A percentile compares a stretch with the other conserved stretches of the same genome.
Conservation (phyloP, 2,329 filamentous ascomycete species). For the Colletotrichum sp. region DNA sequence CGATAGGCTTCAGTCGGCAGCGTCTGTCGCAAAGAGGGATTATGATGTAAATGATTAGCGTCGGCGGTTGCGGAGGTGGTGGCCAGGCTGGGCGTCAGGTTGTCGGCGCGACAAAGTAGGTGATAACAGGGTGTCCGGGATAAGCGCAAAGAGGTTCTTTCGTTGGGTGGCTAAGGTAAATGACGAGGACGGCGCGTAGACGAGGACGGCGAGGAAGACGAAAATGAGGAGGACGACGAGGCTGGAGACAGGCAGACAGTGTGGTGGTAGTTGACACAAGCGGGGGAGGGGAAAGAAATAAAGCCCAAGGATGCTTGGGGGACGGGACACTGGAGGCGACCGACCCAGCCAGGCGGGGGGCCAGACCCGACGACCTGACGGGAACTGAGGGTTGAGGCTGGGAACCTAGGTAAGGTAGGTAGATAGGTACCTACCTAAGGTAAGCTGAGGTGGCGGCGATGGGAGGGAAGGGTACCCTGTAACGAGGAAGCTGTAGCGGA, state of each 20-base stretch:
- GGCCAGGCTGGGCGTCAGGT: not conserved
- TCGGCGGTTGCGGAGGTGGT: not conserved
- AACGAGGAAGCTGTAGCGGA: not conserved
- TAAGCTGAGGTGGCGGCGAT: not conserved
- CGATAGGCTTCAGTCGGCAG: not conserved
- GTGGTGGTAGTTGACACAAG: not conserved
- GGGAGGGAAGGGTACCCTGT: not conserved
- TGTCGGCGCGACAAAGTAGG: not conserved
- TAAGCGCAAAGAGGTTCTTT: not conserved
- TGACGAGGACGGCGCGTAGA: not conserved
- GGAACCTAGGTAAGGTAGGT: not conserved
- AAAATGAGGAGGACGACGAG: not conserved
- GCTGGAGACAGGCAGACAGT: not conserved
- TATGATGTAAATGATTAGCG: not conserved
- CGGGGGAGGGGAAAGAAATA: conserved; percentile 16
- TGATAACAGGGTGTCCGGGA: not conserved
- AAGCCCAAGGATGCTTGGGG: conserved; percentile 3
- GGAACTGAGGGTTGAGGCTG: not conserved
- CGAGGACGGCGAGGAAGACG: not conserved
- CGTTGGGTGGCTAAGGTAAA: not conserved
- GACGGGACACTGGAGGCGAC: not conserved
- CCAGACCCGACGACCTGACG: not conserved
- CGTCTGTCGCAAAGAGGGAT: not conserved
- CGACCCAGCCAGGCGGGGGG: not conserved
- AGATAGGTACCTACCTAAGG: not conserved